These are phyloP conservation scores for Rhodotorula graminis DNA, from an alignment of 768 basidiomycete genomes.

Conservation along the genomic window DNA sequence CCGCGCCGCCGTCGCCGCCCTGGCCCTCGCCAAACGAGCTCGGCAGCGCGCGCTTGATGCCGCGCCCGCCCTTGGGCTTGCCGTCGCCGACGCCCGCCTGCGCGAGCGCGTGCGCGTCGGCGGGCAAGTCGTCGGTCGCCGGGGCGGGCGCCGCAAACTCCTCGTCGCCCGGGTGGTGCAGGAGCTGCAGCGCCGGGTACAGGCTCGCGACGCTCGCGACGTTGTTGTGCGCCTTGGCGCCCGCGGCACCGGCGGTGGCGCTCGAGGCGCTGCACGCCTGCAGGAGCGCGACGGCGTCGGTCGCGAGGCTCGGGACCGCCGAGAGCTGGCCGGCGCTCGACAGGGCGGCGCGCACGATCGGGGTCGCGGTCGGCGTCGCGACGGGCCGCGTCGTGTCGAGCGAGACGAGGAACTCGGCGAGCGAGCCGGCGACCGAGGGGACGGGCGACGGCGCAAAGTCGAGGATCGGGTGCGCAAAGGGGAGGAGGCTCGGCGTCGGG, in stretches of 20 bases:
- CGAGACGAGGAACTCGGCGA: slow-evolving; percentile 23
- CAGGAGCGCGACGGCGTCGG: slow-evolving; percentile 5
- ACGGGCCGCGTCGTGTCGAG: slow-evolving; percentile 14
- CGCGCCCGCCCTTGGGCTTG: slow-evolving; percentile 5
- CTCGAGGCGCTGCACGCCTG: neutral
- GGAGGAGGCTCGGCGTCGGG: slow-evolving; percentile 8
- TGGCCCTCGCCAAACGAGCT: too few relatives aligned
- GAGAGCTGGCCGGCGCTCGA: neutral
- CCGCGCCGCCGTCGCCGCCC: neutral
- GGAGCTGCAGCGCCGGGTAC: slow-evolving; percentile 32
- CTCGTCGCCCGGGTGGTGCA: slow-evolving; percentile 37
- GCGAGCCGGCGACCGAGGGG: neutral
- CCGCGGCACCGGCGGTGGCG: neutral
- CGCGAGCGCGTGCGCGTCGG: neutral
- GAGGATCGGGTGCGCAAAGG: slow-evolving; percentile 26
- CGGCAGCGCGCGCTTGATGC: neutral
- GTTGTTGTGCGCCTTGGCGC: too few relatives aligned
- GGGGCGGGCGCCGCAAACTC: neutral
- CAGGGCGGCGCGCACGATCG: slow-evolving; percentile 1
- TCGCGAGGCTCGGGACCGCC: slow-evolving; percentile 7
- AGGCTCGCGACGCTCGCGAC: neutral
- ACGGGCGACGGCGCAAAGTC: slow-evolving; percentile 17
- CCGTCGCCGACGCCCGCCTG: slow-evolving; percentile 7
- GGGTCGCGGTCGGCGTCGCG: too few relatives aligned
- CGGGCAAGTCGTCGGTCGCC: neutral